A percentile compares a stretch with the other conserved stretches of the same genome.
These are phyloP conservation scores for Tolypocladium paradoxum DNA, from an alignment of 2,329 filamentous ascomycete species.

Conservation along the genomic window DNA sequence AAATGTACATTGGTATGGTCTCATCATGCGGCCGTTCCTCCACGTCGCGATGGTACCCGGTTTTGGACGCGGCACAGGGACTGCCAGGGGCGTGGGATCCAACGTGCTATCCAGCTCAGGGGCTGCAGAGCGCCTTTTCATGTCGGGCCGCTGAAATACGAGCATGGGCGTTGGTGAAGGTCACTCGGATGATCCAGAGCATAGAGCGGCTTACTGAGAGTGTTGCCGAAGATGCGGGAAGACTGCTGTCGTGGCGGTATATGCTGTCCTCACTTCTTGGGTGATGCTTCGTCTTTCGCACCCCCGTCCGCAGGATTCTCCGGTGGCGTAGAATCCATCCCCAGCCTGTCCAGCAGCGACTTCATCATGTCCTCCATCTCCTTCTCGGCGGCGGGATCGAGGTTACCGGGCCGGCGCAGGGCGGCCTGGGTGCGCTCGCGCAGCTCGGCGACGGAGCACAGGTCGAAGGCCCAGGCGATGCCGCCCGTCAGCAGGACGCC, in stretches of 20 bases:
- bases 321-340: conserved; percentile 15
- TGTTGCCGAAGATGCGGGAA: neutral
- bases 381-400: conserved; percentile 39
- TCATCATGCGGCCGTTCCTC: neutral
- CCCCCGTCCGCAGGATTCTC: neutral
- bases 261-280: neutral
- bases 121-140: neutral
- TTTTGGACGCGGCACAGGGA: neutral
- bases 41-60: neutral
- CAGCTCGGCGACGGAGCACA: conserved; percentile 59
- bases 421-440: conserved; percentile 36
- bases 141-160: neutral
- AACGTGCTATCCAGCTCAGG: neutral
- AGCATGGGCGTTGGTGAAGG: neutral
- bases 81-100: neutral
- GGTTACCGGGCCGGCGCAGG: conserved; percentile 21
- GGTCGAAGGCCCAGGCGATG: conserved; percentile 64
- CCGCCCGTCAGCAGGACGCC: conserved; percentile 67
- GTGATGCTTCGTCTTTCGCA: neutral
- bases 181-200: neutral
- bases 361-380: conserved; percentile 53
- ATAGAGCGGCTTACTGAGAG: neutral
- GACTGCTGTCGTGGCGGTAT: neutral
- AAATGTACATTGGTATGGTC: neutral
- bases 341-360: conserved; percentile 42